Evolutionary conservation across 2,329 filamentous ascomycete species (phyloP).

Genomic region (Penicillium capsulatum): DNA sequence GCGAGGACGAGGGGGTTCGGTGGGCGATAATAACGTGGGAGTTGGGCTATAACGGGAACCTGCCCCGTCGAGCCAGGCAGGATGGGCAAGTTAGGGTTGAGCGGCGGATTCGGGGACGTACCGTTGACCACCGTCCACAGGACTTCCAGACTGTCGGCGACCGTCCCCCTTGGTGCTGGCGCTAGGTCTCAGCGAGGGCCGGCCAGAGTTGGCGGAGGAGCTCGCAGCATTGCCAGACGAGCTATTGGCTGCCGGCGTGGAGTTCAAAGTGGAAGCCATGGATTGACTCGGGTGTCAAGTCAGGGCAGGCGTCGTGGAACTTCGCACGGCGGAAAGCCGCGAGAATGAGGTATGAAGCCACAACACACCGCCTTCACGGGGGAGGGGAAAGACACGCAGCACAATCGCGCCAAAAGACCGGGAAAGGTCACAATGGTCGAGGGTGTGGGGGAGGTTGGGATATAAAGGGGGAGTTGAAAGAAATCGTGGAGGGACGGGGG

Average conservation of each 20-base stretch:
- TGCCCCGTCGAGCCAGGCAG: not conserved
- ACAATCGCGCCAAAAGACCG: no score
- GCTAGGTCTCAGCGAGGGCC: slow-evolving; percentile 49
- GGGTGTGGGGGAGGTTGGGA: slow-evolving; percentile 8
- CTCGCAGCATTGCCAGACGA: slow-evolving; percentile 36
- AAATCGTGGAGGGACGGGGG: slow-evolving; percentile 9
- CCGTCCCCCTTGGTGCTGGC: slow-evolving; percentile 50
- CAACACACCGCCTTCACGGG: slow-evolving; percentile 39
- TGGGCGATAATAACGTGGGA: no score
- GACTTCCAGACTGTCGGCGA: slow-evolving; percentile 55
- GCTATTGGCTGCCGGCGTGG: slow-evolving; percentile 34
- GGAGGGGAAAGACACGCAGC: slow-evolving; percentile 15
- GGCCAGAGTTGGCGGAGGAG: slow-evolving; percentile 36
- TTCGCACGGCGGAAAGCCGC: slow-evolving; percentile 35
- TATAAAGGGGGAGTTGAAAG: slow-evolving; percentile 2
- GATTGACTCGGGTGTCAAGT: slow-evolving; percentile 29
- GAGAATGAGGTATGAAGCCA: slow-evolving; percentile 30
- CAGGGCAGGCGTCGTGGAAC: slow-evolving; percentile 33
- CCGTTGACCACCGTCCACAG: slow-evolving; percentile 53
- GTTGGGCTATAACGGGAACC: no score
- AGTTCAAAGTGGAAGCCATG: slow-evolving; percentile 43
- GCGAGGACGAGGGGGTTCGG: not conserved
- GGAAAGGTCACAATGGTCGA: not conserved
- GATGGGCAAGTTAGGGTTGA: slow-evolving; percentile 1
- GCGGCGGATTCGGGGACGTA: slow-evolving; percentile 37